A percentile compares a stretch with the other conserved stretches of the same genome.
phyloP scores from a whole-genome alignment of 78 protist genomes.

The Mastigamoeba balamuthi region DNA sequence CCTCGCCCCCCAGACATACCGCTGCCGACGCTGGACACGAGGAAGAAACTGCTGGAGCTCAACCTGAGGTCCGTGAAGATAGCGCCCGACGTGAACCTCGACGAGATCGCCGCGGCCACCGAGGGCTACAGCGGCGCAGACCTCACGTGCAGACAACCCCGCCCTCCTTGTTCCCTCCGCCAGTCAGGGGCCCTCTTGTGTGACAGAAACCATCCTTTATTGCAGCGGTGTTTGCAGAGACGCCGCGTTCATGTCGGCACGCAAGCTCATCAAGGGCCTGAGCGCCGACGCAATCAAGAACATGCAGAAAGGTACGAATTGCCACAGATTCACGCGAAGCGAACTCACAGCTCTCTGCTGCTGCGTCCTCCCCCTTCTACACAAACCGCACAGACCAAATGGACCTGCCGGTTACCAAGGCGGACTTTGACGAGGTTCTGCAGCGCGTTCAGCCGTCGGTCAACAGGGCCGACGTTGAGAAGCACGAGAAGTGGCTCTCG shows the following conservation, averaged over 20 bases:
- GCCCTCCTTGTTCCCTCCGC: background rate
- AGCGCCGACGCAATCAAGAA: conserved; percentile 10
- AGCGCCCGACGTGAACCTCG: conserved; percentile 19
- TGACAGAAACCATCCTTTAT: no score
- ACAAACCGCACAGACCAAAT: background rate
- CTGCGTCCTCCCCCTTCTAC: background rate
- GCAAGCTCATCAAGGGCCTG: conserved; percentile 16
- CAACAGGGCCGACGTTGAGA: background rate
- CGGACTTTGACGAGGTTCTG: conserved; percentile 17
- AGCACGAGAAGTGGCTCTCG: conserved; percentile 28
- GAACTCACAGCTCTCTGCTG: background rate
- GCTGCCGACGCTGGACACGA: conserved; percentile 11
- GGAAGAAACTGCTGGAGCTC: conserved; percentile 35
- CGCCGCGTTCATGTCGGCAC: conserved; percentile 58
- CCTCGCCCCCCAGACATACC: conserved; percentile 32
- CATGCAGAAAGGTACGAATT: conserved; percentile 2
- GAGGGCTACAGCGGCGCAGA: conserved; percentile 63
- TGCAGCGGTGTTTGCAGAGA: conserved; percentile 51
- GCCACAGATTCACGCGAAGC: background rate
- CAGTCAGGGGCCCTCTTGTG: background rate
- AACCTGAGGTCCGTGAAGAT: conserved; percentile 2
- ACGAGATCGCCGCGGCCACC: background rate
- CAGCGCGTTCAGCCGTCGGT: background rate
- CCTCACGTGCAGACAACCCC: conserved; percentile 8
- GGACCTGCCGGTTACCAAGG: conserved; percentile 15